These are phyloP conservation scores for Kregervanrija pseudodelftensis DNA, from an alignment of 805 yeast genomes.

Conservation along the genomic window DNA sequence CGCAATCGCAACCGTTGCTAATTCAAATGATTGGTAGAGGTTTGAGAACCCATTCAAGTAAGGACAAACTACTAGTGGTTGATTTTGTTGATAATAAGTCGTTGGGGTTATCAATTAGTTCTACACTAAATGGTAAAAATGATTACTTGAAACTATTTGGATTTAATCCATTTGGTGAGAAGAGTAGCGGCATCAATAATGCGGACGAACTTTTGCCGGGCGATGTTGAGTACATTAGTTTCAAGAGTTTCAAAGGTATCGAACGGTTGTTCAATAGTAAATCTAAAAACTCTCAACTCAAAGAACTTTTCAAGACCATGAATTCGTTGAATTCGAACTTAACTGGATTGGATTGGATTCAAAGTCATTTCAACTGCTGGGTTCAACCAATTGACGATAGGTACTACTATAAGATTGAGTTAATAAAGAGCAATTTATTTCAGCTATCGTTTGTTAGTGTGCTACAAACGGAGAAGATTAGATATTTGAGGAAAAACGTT, in stretches of 20 bases:
- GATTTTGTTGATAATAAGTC: constrained; percentile 65
- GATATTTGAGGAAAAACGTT: not conserved
- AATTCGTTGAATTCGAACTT: too few relatives aligned
- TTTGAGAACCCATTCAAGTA: constrained; percentile 53
- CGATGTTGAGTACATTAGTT: constrained; percentile 22
- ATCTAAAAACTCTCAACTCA: too few relatives aligned
- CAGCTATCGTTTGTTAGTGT: constrained; percentile 9
- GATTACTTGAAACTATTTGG: constrained; percentile 3
- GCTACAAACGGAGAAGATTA: constrained; percentile 1
- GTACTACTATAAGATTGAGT: constrained; percentile 16
- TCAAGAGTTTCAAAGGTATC: constrained; percentile 23
- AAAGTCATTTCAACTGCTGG: constrained; percentile 16
- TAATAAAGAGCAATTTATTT: constrained; percentile 8
- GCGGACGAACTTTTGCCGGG: constrained; percentile 11
- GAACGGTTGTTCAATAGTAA: constrained; percentile 6
- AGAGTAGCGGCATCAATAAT: not conserved
- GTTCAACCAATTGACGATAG: constrained; percentile 12
- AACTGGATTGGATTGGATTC: constrained; percentile 11
- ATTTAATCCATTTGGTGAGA: not conserved
- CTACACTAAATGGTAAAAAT: constrained; percentile 19
- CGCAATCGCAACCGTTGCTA: constrained; percentile 62
- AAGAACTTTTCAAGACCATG: too few relatives aligned
- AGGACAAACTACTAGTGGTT: constrained; percentile 61
- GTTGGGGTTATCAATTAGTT: constrained; percentile 21
- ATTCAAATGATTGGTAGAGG: constrained; percentile 94